Evolutionary conservation across 1,284 basidiomycete genomes (phyloP).

Genomic region (Trametes hirsuta): DNA sequence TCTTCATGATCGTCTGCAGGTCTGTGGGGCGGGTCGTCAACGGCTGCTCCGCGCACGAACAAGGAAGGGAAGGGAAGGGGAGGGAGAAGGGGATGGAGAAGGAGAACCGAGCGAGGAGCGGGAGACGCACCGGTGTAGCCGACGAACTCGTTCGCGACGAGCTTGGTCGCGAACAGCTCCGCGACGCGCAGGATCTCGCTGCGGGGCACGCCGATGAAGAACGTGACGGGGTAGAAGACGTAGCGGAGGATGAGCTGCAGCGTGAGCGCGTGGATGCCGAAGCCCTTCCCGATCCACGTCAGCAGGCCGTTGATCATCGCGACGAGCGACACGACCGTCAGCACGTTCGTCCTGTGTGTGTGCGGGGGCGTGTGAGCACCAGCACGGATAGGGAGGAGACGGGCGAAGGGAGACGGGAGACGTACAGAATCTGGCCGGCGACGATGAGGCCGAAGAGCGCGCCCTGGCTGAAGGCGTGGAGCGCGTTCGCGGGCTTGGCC

Average conservation of each 20-base stretch:
- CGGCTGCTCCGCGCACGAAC: neutral
- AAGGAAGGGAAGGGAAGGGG: neutral
- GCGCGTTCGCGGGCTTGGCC: constrained; percentile 67
- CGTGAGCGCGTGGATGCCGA: constrained; percentile 82
- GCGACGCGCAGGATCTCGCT: constrained; percentile 74
- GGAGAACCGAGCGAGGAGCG: neutral
- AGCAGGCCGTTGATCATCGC: constrained; percentile 84
- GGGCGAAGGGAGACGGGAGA: constrained; percentile 6
- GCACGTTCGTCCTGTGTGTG: constrained; percentile 65
- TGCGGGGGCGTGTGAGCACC: neutral
- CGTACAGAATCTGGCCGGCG: constrained; percentile 83
- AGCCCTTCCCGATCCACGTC: constrained; percentile 88
- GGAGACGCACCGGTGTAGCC: constrained; percentile 60
- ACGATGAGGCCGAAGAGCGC: constrained; percentile 86
- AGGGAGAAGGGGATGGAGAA: neutral
- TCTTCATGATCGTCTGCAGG: constrained; percentile 55
- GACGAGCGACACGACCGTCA: constrained; percentile 82
- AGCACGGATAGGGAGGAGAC: neutral
- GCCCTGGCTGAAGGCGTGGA: constrained; percentile 90
- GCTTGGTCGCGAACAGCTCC: constrained; percentile 84
- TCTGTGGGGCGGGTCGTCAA: constrained; percentile 32
- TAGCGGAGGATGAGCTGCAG: constrained; percentile 86
- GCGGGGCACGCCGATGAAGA: constrained; percentile 81
- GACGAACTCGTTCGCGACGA: constrained; percentile 88
- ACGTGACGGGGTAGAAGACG: constrained; percentile 85